Conservation (phyloP, 1,284 basidiomycete species). For the Ustilago bromivora region DNA sequence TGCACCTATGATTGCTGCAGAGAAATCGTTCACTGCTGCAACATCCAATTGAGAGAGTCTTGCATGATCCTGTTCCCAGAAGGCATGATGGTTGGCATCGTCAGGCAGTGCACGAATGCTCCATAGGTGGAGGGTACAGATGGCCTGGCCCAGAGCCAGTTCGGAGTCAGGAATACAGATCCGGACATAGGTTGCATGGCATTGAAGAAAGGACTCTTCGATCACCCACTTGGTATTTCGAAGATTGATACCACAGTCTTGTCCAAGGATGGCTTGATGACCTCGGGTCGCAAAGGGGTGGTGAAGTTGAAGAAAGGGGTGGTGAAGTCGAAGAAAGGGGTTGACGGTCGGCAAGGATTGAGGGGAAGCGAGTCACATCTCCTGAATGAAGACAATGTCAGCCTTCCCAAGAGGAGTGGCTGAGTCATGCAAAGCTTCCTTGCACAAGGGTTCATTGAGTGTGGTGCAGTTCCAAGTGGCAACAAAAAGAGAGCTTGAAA, state of each 20-base stretch:
- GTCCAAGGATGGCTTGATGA: not conserved
- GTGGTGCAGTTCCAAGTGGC: not conserved
- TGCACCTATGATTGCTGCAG: not conserved
- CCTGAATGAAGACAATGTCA: not conserved
- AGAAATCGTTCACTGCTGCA: too few species aligned
- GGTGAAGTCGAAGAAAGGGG: not conserved
- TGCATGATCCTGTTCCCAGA: not conserved
- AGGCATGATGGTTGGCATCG: accelerated
- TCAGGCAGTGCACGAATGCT: not conserved
- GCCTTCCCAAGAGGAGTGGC: not conserved
- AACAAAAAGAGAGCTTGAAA: too few species aligned
- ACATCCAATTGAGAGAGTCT: not conserved
- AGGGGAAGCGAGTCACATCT: not conserved
- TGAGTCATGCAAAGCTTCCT: not conserved
- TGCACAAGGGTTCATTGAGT: not conserved
- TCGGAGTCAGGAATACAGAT: not conserved
- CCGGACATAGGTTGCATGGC: not conserved
- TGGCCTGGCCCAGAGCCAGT: not conserved
- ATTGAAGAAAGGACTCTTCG: not conserved
- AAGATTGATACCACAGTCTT: not conserved
- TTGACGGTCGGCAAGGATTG: not conserved
- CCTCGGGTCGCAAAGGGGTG: not conserved
- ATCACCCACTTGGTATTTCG: not conserved
- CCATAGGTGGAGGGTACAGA: not conserved
- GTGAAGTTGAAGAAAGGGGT: too few species aligned